A percentile compares a stretch with the other conserved stretches of the same genome.
These are phyloP conservation scores for Stephania japonica DNA, from an alignment of 164 flowering plant species.

Conservation along the genomic window DNA sequence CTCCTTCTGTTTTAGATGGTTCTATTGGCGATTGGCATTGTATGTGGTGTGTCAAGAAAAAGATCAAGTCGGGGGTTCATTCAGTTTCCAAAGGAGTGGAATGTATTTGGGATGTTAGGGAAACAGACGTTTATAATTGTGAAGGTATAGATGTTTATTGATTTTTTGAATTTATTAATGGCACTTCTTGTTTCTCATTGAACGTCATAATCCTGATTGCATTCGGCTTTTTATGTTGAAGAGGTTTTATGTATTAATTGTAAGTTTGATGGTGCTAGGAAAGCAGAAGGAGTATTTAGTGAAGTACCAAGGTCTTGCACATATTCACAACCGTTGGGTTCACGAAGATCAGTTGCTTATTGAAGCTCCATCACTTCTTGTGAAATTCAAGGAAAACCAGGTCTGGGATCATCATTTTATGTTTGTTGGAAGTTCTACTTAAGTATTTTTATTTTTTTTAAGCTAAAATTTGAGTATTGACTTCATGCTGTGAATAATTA, in stretches of 20 bases:
- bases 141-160: slow-evolving; percentile 28
- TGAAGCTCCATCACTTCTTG: slow-evolving; percentile 51
- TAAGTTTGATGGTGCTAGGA: slow-evolving; percentile 29
- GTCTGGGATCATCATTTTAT: slow-evolving; percentile 8
- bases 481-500: neutral
- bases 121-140: slow-evolving; percentile 33
- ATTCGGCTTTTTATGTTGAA: neutral
- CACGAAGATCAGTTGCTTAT: slow-evolving; percentile 43
- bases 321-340: slow-evolving; percentile 70
- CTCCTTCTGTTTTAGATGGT: slow-evolving; percentile 32
- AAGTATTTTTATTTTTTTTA: neutral
- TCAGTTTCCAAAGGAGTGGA: slow-evolving; percentile 60
- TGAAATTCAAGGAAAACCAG: slow-evolving; percentile 37
- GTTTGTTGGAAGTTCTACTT: neutral
- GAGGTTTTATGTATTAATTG: slow-evolving; percentile 8
- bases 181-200: neutral
- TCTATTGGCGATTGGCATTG: slow-evolving; percentile 55
- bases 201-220: neutral
- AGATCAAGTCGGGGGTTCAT: slow-evolving; percentile 43
- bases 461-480: neutral
- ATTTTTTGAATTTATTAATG: neutral
- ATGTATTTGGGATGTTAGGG: slow-evolving; percentile 55
- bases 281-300: slow-evolving; percentile 52
- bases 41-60: slow-evolving; percentile 41
- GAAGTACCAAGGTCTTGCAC: slow-evolving; percentile 70